These are phyloP conservation scores for Paecilomyces fulvus DNA, from an alignment of 2,329 filamentous ascomycete genomes.

Conservation along the genomic window DNA sequence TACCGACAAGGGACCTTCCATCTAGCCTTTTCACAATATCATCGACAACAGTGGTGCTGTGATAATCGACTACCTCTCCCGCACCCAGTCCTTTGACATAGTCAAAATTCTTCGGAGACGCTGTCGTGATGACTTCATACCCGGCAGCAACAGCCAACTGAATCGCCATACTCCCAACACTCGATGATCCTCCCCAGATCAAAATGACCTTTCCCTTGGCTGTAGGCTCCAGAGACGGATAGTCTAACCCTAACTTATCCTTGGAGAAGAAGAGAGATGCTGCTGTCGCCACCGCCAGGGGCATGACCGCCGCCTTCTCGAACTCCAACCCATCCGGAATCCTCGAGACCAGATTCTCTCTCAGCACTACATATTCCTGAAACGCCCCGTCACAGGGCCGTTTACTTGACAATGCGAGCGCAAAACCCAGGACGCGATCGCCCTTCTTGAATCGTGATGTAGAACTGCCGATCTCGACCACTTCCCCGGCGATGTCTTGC, in stretches of 20 bases:
- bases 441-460: constrained; percentile 37
- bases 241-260: background rate
- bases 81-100: constrained; percentile 39
- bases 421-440: constrained; percentile 31
- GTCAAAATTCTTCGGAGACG: constrained; percentile 36
- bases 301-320: background rate
- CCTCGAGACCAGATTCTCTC: background rate
- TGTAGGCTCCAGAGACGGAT: background rate
- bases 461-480: constrained; percentile 36
- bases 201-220: constrained; percentile 18
- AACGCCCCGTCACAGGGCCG: background rate
- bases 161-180: constrained; percentile 38
- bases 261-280: background rate
- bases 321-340: background rate
- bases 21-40: constrained; percentile 9
- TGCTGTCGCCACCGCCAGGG: background rate
- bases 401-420: background rate
- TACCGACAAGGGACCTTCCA: constrained; percentile 8
- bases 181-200: constrained; percentile 46
- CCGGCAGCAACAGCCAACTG: constrained; percentile 36
- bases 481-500: constrained; percentile 37
- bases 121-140: constrained; percentile 32
- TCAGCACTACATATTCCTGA: background rate
- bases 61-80: constrained; percentile 38
- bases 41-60: constrained; percentile 7